Evolutionary conservation across 208 protist species (phyloP).

Genomic region (Wallacemonas sp.): DNA sequence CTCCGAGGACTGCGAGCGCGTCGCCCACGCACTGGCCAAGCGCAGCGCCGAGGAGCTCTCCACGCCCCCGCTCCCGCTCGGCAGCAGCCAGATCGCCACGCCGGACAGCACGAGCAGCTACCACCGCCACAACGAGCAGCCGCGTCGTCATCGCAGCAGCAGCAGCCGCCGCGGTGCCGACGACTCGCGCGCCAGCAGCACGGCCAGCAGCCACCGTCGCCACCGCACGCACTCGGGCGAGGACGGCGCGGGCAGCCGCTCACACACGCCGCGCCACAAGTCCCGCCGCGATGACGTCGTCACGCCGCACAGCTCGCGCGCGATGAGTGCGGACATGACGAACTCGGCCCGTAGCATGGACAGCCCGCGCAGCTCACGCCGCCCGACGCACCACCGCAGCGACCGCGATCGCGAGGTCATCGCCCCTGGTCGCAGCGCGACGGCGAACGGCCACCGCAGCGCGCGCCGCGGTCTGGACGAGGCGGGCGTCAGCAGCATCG

Average conservation of each 20-base stretch:
- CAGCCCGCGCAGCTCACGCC: slow-evolving; percentile 31
- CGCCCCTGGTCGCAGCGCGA: slow-evolving; percentile 18
- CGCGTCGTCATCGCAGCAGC: not conserved
- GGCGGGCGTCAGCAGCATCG: not conserved
- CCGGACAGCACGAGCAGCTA: slow-evolving; percentile 26
- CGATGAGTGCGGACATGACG: slow-evolving; percentile 27
- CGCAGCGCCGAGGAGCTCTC: slow-evolving; percentile 43
- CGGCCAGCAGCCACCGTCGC: slow-evolving; percentile 7
- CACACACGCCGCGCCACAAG: not conserved
- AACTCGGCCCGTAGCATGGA: slow-evolving; percentile 10
- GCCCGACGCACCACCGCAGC: slow-evolving; percentile 30
- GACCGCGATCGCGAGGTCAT: slow-evolving; percentile 3
- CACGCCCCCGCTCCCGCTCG: slow-evolving; percentile 24
- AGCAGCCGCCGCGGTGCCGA: slow-evolving; percentile 8
- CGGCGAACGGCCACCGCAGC: slow-evolving; percentile 12
- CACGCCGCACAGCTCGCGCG: slow-evolving; percentile 36
- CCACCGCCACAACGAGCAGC: slow-evolving; percentile 24
- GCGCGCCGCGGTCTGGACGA: not conserved
- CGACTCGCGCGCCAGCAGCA: not conserved
- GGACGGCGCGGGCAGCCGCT: slow-evolving; percentile 12
- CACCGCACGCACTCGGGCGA: slow-evolving; percentile 13
- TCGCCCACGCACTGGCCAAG: slow-evolving; percentile 49
- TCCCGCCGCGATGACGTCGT: slow-evolving; percentile 22
- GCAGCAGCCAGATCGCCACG: not conserved
- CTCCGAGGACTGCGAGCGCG: slow-evolving; percentile 33